Percentiles rank a stretch among this genome's conserved stretches.
These are phyloP conservation scores for Heterobasidion irregulare DNA, from an alignment of 1,284 basidiomycete species.

Conservation along the genomic window DNA sequence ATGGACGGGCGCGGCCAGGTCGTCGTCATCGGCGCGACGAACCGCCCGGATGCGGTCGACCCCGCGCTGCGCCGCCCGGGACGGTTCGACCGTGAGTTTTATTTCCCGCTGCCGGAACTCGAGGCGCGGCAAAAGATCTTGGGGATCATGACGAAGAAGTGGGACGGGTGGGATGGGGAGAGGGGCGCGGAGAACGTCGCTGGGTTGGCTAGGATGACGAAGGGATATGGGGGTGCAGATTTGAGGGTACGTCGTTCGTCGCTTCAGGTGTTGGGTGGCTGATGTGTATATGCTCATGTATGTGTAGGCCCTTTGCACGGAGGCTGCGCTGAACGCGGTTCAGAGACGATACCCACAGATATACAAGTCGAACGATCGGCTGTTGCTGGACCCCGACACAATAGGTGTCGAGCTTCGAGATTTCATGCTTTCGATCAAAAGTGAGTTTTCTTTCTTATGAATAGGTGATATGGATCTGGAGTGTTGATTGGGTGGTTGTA, in stretches of 20 bases:
- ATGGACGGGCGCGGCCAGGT: conserved; percentile 99
- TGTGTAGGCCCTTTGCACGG: conserved; percentile 83
- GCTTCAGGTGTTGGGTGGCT: background rate
- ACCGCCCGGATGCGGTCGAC: conserved; percentile 94
- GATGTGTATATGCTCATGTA: background rate
- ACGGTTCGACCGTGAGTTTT: conserved; percentile 97
- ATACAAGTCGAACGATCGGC: conserved; percentile 85
- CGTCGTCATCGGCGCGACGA: conserved; percentile 97
- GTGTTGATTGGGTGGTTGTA: conserved; percentile 21
- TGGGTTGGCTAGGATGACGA: conserved; percentile 84
- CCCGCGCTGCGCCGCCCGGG: conserved; percentile 93
- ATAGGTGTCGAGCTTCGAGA: conserved; percentile 87
- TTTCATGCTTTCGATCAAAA: conserved; percentile 97
- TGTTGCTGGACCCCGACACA: conserved; percentile 80
- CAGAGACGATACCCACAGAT: conserved; percentile 97
- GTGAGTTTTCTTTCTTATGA: conserved; percentile 36
- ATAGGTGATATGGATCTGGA: background rate
- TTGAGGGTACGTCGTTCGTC: conserved; percentile 56
- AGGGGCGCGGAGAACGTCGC: conserved; percentile 48
- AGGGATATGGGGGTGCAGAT: conserved; percentile 98
- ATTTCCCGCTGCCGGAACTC: conserved; percentile 86
- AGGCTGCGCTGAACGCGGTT: conserved; percentile 94
- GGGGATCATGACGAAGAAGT: conserved; percentile 85
- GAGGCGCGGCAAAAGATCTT: conserved; percentile 88
- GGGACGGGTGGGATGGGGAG: conserved; percentile 78